Percentiles rank a stretch among this genome's conserved stretches.
Conservation (phyloP, 148 eudicot species). For the Chenopodium berlandieri region DNA sequence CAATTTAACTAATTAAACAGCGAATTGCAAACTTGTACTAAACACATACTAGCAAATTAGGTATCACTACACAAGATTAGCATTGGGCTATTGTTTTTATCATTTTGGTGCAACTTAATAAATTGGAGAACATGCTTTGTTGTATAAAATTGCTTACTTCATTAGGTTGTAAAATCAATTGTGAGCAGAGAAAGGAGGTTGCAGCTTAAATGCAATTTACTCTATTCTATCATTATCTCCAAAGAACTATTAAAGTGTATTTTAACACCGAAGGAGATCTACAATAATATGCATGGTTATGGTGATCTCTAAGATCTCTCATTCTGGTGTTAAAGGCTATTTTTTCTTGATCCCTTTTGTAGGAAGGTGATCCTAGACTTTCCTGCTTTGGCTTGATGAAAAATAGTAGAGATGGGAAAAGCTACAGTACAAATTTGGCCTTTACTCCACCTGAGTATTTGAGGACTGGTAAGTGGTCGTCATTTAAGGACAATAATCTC, state of each 20-base stretch:
- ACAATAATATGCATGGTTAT: background rate
- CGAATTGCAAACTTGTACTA: no score
- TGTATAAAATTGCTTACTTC: background rate
- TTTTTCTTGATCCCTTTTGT: slow-evolving; percentile 9
- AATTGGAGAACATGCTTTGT: background rate
- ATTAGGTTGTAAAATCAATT: background rate
- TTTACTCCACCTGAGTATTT: slow-evolving; percentile 97
- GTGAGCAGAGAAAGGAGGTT: no score
- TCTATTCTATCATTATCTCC: background rate
- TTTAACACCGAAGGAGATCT: background rate
- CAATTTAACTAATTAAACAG: no score
- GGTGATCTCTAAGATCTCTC: background rate
- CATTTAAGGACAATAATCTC: background rate
- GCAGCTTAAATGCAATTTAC: no score
- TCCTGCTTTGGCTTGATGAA: slow-evolving; percentile 99
- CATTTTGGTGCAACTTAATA: background rate
- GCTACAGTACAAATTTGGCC: slow-evolving; percentile 96
- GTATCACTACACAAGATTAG: background rate
- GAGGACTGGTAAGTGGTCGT: slow-evolving; percentile 66
- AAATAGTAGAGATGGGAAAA: slow-evolving; percentile 96
- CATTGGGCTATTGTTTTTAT: background rate
- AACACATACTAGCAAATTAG: no score
- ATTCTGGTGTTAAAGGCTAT: background rate
- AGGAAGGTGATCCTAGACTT: slow-evolving; percentile 88
- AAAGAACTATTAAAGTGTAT: background rate